Evolutionary conservation across 2,329 filamentous ascomycete genomes (phyloP).

Genomic region (Pseudogymnoascus sp.): DNA sequence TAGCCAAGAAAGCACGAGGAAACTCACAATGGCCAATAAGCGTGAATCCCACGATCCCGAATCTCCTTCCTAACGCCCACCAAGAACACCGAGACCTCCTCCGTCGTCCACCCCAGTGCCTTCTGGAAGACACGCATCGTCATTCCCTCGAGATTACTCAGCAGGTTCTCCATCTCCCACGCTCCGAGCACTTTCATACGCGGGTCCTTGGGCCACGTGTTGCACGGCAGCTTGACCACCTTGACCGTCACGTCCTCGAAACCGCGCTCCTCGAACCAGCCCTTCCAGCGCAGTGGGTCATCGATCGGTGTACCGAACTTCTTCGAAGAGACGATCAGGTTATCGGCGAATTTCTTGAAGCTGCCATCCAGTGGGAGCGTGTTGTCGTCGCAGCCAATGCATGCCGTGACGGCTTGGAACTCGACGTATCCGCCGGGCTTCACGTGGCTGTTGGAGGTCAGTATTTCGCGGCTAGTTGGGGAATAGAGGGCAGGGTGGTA

Average conservation of each 20-base stretch:
- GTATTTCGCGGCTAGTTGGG: background rate
- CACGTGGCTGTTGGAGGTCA: constrained; percentile 12
- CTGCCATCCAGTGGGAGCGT: constrained; percentile 10
- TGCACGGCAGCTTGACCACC: constrained; percentile 42
- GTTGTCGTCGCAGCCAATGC: constrained; percentile 12
- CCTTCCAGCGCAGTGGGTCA: constrained; percentile 12
- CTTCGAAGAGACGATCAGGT: background rate
- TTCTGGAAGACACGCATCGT: constrained; percentile 31
- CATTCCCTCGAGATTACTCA: constrained; percentile 20
- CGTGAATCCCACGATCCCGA: constrained; percentile 30
- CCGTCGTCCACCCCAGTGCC: constrained; percentile 31
- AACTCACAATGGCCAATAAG: constrained; percentile 13
- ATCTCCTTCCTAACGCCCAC: constrained; percentile 32
- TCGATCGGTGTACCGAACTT: constrained; percentile 10
- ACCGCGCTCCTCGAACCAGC: constrained; percentile 41
- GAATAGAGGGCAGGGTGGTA: background rate
- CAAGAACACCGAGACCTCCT: constrained; percentile 32
- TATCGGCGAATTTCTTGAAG: constrained; percentile 8
- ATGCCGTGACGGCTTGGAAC: constrained; percentile 12
- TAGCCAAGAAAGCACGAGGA: background rate
- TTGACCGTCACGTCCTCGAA: constrained; percentile 44
- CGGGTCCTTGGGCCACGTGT: constrained; percentile 43
- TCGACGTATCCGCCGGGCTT: constrained; percentile 17
- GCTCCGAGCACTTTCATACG: constrained; percentile 43
- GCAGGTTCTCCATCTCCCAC: constrained; percentile 20